Conservation (phyloP, 352 stramenopile species). For the Phytophthora foliorum region DNA sequence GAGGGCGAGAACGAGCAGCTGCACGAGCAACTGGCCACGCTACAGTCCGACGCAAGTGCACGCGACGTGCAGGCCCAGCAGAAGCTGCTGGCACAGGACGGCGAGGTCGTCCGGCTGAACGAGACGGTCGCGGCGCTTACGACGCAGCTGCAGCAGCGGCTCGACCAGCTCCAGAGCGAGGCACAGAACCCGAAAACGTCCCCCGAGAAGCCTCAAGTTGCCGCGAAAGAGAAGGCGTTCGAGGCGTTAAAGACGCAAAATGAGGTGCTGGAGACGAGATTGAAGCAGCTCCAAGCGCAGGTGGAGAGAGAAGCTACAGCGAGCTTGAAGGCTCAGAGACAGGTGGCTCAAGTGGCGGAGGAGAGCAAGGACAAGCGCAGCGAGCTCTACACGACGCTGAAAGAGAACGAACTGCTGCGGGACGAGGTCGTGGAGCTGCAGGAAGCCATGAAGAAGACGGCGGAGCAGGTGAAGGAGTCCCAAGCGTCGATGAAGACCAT, state of each 20-base stretch:
- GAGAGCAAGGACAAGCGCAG: conserved; percentile 59
- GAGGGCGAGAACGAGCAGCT: conserved; percentile 73
- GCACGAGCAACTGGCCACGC: conserved; percentile 57
- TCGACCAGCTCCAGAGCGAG: conserved; percentile 10
- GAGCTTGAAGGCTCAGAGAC: conserved; percentile 43
- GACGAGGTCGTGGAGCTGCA: conserved; percentile 48
- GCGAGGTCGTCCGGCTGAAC: conserved; percentile 33
- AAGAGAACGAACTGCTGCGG: conserved; percentile 76
- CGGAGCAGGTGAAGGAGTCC: conserved; percentile 51
- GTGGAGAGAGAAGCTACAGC: conserved; percentile 48
- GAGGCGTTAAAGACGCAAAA: conserved; percentile 50
- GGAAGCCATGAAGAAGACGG: conserved; percentile 45
- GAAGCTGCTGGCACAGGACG: conserved; percentile 35
- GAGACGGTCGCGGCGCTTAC: conserved; percentile 27
- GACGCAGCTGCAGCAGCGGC: conserved; percentile 29
- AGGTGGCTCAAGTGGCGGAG: conserved; percentile 42
- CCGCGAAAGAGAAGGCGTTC: conserved; percentile 17
- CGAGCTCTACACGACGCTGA: conserved; percentile 71
- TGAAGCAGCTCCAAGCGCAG: conserved; percentile 49
- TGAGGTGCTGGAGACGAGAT: conserved; percentile 40
- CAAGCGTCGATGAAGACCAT: conserved; percentile 52
- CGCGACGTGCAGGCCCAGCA: conserved; percentile 20
- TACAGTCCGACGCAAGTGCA: conserved; percentile 44
- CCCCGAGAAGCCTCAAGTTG: conserved; percentile 4
- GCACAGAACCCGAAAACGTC: neutral